A percentile compares a stretch with the other conserved stretches of the same genome.
Evolutionary conservation across 2,329 filamentous ascomycete genomes (phyloP).

Genomic region (Diplodia corticola): DNA sequence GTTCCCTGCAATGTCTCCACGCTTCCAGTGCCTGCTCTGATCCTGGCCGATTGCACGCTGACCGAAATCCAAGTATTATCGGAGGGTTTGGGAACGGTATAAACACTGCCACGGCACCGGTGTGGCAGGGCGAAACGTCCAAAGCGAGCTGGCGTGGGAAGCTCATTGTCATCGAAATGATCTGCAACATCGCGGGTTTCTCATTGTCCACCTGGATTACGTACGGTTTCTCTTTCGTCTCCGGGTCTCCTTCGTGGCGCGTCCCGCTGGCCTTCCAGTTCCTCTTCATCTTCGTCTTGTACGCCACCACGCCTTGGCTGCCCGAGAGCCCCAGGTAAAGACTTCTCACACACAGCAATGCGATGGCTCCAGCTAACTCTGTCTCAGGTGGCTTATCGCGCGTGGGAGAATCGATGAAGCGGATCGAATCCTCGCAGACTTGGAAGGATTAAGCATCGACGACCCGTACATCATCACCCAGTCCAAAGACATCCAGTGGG

Average conservation of each 20-base stretch:
- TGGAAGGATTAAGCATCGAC: constrained; percentile 47
- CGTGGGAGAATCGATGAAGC: constrained; percentile 49
- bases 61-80: constrained; percentile 37
- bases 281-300: constrained; percentile 51
- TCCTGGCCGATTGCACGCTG: neutral
- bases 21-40: neutral
- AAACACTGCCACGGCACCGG: constrained; percentile 52
- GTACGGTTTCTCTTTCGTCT: constrained; percentile 51
- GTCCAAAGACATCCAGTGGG: constrained; percentile 50
- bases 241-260: constrained; percentile 47
- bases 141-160: constrained; percentile 45
- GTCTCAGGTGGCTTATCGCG: constrained; percentile 45
- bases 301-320: constrained; percentile 48
- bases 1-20: no score
- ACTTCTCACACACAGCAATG: neutral
- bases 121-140: constrained; percentile 55
- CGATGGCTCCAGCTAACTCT: neutral
- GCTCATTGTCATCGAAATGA: constrained; percentile 51
- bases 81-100: constrained; percentile 54
- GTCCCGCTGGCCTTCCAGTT: constrained; percentile 53
- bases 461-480: constrained; percentile 49
- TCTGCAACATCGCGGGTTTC: constrained; percentile 54
- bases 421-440: constrained; percentile 50
- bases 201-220: constrained; percentile 55
- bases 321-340: constrained; percentile 46